phyloP scores from a whole-genome alignment of 495 filamentous ascomycete genomes.

The Penicillium steckii region DNA sequence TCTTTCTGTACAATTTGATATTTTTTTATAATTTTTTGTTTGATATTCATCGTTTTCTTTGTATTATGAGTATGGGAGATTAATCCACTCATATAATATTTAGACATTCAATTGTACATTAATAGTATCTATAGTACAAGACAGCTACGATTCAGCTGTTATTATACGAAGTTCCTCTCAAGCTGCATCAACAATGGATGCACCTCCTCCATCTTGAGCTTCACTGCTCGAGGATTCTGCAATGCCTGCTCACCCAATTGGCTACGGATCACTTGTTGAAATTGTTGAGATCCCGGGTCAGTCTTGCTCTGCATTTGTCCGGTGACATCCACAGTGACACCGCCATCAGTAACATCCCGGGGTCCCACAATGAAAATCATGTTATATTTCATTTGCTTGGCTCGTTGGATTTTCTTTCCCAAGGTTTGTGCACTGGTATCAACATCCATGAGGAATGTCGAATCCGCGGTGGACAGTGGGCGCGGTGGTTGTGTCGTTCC shows the following conservation, averaged over 20 bases:
- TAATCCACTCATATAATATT: not conserved
- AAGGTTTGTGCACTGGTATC: constrained; percentile 64
- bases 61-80: not conserved
- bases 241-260: constrained; percentile 30
- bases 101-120: not conserved
- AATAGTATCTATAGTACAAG: not conserved
- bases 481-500: constrained; percentile 20
- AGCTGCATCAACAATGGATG: constrained; percentile 40
- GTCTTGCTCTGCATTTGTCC: constrained; percentile 46
- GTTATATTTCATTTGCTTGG: constrained; percentile 71
- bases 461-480: constrained; percentile 38
- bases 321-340: constrained; percentile 46
- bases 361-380: constrained; percentile 73
- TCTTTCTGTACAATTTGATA: too few species aligned
- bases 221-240: constrained; percentile 39
- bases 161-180: constrained; percentile 34
- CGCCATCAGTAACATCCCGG: constrained; percentile 44
- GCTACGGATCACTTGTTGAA: constrained; percentile 31
- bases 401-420: constrained; percentile 67
- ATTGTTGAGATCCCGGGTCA: constrained; percentile 25
- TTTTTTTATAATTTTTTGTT: too few species aligned
- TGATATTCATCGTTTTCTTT: too few species aligned
- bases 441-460: constrained; percentile 66
- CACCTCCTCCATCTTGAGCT: constrained; percentile 37
- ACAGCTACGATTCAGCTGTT: not conserved